A percentile compares a stretch with the other conserved stretches of the same genome.
Conservation (phyloP, 768 basidiomycete genomes). For the Mycena maculata region DNA sequence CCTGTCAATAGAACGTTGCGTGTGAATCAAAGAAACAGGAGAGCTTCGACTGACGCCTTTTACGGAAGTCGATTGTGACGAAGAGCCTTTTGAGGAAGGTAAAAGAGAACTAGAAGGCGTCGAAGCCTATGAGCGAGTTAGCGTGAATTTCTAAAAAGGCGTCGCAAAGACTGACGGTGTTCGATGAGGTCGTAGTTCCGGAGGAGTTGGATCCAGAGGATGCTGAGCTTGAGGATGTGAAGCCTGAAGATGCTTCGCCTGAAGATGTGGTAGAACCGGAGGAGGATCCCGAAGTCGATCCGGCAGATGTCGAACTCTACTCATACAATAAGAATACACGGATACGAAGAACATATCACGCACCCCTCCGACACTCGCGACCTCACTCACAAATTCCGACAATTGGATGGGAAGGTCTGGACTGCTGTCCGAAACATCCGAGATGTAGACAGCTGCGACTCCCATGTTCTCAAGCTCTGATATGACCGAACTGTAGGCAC, state of each 20-base stretch:
- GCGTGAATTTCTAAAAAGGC: too few relatives aligned
- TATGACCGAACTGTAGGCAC: conserved; percentile 23
- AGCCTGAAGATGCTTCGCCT: neutral
- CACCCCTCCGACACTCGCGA: conserved; percentile 17
- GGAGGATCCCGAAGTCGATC: neutral
- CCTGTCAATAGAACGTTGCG: too few relatives aligned
- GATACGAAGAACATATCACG: neutral
- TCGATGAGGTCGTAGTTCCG: neutral
- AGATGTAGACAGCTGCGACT: conserved; percentile 24
- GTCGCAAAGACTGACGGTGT: too few relatives aligned
- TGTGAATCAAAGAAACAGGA: neutral
- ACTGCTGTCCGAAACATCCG: neutral
- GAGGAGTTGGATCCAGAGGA: neutral
- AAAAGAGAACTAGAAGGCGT: too few relatives aligned
- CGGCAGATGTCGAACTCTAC: neutral
- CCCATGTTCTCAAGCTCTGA: conserved; percentile 17
- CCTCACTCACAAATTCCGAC: conserved; percentile 14
- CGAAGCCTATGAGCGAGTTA: too few relatives aligned
- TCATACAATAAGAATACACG: neutral
- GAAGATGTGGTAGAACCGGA: neutral
- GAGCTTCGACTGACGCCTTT: neutral
- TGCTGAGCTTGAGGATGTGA: neutral
- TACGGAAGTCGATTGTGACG: neutral
- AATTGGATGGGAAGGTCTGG: conserved; percentile 13
- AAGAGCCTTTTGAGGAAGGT: too few relatives aligned